Base-by-base conservation (phyloP, 192 early-diverging fungal genomes). In the Coemansia sp. region DNA sequence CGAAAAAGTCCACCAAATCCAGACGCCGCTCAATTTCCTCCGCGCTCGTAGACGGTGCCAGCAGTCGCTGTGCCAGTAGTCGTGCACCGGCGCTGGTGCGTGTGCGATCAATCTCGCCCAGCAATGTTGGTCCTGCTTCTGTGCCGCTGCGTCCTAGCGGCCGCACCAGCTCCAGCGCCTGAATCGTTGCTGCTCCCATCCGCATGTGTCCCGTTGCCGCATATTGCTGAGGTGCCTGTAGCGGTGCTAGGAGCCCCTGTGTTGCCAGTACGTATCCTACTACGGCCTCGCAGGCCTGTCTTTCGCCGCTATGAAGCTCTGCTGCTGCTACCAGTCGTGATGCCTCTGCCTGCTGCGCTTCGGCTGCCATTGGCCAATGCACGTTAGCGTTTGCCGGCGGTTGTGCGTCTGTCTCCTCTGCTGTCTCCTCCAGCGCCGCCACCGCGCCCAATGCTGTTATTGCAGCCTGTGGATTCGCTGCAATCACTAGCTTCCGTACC, bases 141-240 rank as follows among this genome's bases (percentile, higher is more conserved):
- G 80, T 69, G 26, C 69, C 53, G 19, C 83, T 81, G 50, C 83
- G 82, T 21, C 73, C 49, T 14, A 88, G 60, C 12, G 87, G 87
- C 12, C 78, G 73, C 4, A 90, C 68, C 7, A 98, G 69, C 57
- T 96, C 94, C 14, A 98, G 74, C 7, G 94, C 88, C 52, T 75
- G 70, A 59, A 94, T 84, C 0, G 93, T 89, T 12, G 86, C 86
- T n/a, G 82, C 82, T 59, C 95, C 92, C 67, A 98, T 91, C 44
- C 86, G 81, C 83, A 95, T 82, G 21, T 82, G 86, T 14, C 83
- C 76, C 8, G 83, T 65, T 4, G 75, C 64, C 18, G 74, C 57
- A 67, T 90, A 87, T 16, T 71, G 71, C 30, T 81, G 76, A 14
- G 91, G 90, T 47, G 78, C 65, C 63, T 89, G 86, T 18, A 94